Conservation (phyloP, 345 rosid genomes). For the Lepidium aucheri region DNA sequence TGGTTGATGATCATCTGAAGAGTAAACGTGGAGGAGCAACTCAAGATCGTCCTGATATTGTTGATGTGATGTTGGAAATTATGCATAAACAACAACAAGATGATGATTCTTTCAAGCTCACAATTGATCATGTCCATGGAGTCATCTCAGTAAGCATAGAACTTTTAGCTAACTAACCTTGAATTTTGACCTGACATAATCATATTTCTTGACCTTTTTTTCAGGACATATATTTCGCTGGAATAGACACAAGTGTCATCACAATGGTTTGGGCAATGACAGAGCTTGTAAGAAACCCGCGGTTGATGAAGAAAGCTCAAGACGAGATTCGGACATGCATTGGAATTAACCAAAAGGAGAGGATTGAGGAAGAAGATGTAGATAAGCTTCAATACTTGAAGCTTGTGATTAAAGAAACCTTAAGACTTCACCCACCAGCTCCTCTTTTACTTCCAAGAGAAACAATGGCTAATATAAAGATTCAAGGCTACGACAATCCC, state of each 20-base stretch:
- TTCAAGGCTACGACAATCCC: constrained; percentile 6
- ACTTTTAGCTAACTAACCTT: too few species aligned
- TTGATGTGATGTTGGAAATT: constrained; percentile 1
- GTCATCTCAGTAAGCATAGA: constrained; percentile 4
- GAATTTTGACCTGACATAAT: neutral
- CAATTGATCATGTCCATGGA: constrained; percentile 9
- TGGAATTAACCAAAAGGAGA: constrained; percentile 9
- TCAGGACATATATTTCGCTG: constrained; percentile 12
- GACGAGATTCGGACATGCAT: neutral
- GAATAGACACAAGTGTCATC: constrained; percentile 10
- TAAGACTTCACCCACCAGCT: constrained; percentile 34
- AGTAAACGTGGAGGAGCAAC: neutral
- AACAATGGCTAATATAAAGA: constrained; percentile 29
- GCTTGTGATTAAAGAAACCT: constrained; percentile 34
- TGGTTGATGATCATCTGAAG: constrained; percentile 10
- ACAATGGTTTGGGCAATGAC: constrained; percentile 17
- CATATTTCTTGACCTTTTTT: neutral
- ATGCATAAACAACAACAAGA: neutral
- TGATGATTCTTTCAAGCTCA: constrained; percentile 6
- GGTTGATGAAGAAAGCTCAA: constrained; percentile 9
- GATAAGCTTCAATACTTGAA: constrained; percentile 35
- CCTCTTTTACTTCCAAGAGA: constrained; percentile 45
- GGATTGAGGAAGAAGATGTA: constrained; percentile 30
- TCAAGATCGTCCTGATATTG: constrained; percentile 8
- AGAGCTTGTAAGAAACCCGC: constrained; percentile 2